Percentiles rank a stretch among this genome's conserved stretches.
Evolutionary conservation across 805 yeast species (phyloP).

Genomic region (Teunomyces panamensis): DNA sequence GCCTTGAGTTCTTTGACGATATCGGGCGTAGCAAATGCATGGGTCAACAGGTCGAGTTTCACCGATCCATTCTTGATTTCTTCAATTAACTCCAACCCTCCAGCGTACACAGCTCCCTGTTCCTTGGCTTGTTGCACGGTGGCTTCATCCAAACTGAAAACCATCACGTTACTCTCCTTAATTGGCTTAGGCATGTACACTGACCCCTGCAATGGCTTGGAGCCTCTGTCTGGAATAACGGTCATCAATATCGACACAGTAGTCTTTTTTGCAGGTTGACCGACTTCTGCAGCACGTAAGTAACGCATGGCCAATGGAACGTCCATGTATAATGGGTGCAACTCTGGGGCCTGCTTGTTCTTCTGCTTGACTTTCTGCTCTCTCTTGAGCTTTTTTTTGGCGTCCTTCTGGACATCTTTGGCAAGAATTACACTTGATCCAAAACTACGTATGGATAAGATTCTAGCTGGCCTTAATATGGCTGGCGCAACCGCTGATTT

Average conservation of each 20-base stretch:
- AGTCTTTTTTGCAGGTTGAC: constrained; percentile 69
- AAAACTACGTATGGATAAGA: not conserved
- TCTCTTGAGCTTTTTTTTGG: constrained; percentile 21
- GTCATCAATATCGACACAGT: constrained; percentile 63
- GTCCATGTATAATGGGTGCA: constrained; percentile 65
- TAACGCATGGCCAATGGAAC: constrained; percentile 72
- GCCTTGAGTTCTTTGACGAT: constrained; percentile 59
- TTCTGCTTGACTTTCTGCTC: constrained; percentile 21
- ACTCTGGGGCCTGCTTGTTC: constrained; percentile 29
- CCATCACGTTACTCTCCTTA: constrained; percentile 60
- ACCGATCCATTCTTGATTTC: constrained; percentile 51
- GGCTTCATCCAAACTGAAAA: constrained; percentile 60
- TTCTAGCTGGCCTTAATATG: not conserved
- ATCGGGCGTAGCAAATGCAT: constrained; percentile 83
- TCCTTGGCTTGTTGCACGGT: constrained; percentile 50
- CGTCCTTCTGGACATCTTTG: constrained; percentile 13
- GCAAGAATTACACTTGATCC: not conserved
- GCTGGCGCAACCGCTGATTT: not conserved
- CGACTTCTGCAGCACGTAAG: constrained; percentile 87
- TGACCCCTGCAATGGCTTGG: constrained; percentile 69
- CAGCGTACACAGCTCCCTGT: constrained; percentile 62
- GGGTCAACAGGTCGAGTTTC: constrained; percentile 55
- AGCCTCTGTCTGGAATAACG: constrained; percentile 71
- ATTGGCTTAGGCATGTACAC: constrained; percentile 72
- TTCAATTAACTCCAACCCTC: constrained; percentile 69